Percentiles rank a stretch among this genome's conserved stretches.
These are phyloP conservation scores for Penicillium ochrochloron DNA, from an alignment of 495 filamentous ascomycete species.

Conservation along the genomic window DNA sequence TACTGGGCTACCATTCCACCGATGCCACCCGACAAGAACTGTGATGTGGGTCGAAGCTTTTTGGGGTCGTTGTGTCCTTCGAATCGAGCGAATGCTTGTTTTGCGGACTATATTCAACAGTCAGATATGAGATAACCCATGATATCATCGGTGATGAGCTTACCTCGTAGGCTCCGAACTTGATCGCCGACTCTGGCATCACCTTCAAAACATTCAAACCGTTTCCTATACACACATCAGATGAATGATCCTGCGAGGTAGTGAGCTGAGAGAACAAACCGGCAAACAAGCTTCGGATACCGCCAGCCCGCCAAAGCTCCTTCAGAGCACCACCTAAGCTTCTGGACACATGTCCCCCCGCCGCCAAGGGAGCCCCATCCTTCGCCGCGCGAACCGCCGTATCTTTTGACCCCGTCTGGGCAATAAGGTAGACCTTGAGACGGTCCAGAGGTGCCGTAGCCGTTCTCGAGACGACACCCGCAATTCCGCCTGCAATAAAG, in stretches of 20 bases:
- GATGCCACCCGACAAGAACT: slow-evolving; percentile 87
- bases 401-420: slow-evolving; percentile 71
- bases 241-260: neutral
- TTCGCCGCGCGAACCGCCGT: slow-evolving; percentile 70
- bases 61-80: slow-evolving; percentile 88
- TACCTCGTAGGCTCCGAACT: slow-evolving; percentile 92
- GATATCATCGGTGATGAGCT: slow-evolving; percentile 18
- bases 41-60: slow-evolving; percentile 77
- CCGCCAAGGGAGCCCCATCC: slow-evolving; percentile 68
- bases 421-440: slow-evolving; percentile 96
- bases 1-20: slow-evolving; percentile 94
- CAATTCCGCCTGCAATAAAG: slow-evolving; percentile 91
- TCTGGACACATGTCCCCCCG: slow-evolving; percentile 65
- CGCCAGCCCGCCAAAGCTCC: slow-evolving; percentile 83
- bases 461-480: slow-evolving; percentile 90
- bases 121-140: neutral
- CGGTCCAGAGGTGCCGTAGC: slow-evolving; percentile 95
- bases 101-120: slow-evolving; percentile 66
- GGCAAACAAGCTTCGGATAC: slow-evolving; percentile 91
- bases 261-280: slow-evolving; percentile 58
- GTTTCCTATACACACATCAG: slow-evolving; percentile 66
- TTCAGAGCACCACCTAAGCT: slow-evolving; percentile 73
- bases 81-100: slow-evolving; percentile 80
- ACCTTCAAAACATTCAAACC: slow-evolving; percentile 97
- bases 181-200: slow-evolving; percentile 97